Evolutionary conservation across 2,329 filamentous ascomycete genomes (phyloP).

Genomic region (Talaromyces sp.): DNA sequence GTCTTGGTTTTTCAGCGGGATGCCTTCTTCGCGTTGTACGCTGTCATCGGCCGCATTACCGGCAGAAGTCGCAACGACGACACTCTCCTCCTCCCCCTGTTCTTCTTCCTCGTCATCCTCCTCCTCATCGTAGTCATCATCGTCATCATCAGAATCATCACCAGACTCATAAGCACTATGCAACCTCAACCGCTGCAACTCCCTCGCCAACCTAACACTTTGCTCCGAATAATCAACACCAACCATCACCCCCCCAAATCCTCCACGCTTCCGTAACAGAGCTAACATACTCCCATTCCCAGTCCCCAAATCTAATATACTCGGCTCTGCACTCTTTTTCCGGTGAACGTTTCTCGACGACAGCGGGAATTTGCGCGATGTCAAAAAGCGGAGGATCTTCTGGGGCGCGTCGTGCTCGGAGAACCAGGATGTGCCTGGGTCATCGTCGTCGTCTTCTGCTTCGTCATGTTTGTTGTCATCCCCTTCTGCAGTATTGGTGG

Average conservation of each 20-base stretch:
- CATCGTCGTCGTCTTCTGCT: conserved; percentile 68
- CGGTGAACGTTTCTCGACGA: conserved; percentile 31
- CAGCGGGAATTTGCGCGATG: conserved; percentile 46
- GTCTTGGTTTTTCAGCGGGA: conserved; percentile 15
- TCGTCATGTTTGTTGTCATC: conserved; percentile 66
- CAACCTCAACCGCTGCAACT: conserved; percentile 50
- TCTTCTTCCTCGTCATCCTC: conserved; percentile 28
- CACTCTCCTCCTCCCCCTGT: conserved; percentile 21
- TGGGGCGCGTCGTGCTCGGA: conserved; percentile 84
- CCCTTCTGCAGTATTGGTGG: conserved; percentile 26
- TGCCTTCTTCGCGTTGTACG: conserved; percentile 12
- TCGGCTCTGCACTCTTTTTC: conserved; percentile 21
- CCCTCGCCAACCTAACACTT: conserved; percentile 70
- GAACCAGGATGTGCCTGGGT: conserved; percentile 91
- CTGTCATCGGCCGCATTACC: not conserved
- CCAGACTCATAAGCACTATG: conserved; percentile 34
- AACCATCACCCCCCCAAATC: conserved; percentile 67
- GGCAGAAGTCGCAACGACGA: conserved; percentile 16
- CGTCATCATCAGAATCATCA: conserved; percentile 19
- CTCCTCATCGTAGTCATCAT: conserved; percentile 44
- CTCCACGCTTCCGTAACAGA: conserved; percentile 63
- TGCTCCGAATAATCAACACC: conserved; percentile 83
- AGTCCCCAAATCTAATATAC: conserved; percentile 82
- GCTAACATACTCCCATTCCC: conserved; percentile 93
- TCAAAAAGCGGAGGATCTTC: conserved; percentile 70